Evolutionary conservation across 208 protist species (phyloP).

Genomic region (Entamoeba dispar): DNA sequence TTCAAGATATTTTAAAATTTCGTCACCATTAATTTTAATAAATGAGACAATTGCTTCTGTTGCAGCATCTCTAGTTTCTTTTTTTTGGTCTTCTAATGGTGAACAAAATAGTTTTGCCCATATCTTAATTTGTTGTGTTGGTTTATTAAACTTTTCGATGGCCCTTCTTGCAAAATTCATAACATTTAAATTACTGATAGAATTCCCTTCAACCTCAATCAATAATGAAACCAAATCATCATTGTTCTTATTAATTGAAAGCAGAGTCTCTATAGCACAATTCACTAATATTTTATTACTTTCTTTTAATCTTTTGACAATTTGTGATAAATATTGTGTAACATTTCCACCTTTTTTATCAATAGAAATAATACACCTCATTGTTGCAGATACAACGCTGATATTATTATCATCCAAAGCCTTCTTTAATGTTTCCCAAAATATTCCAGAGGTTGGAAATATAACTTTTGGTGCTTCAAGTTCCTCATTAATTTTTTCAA

Average conservation of each 20-base stretch:
- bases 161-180: neutral
- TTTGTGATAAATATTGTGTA: neutral
- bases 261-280: neutral
- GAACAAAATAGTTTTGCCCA: neutral
- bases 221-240: neutral
- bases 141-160: neutral
- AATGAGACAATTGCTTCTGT: neutral
- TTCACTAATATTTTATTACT: neutral
- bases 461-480: neutral
- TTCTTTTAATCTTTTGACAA: neutral
- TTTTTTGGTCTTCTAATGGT: neutral
- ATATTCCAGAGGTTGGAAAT: too few relatives aligned
- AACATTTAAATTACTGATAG: neutral
- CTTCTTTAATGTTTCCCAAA: neutral
- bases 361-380: neutral
- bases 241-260: neutral
- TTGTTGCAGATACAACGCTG: neutral
- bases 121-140: neutral
- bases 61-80: neutral
- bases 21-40: neutral
- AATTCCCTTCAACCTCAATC: neutral
- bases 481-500: neutral
- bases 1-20: neutral
- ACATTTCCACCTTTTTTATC: neutral
- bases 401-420: neutral